Evolutionary conservation across 768 basidiomycete genomes (phyloP).

Genomic region (Gymnopilus dilepis): DNA sequence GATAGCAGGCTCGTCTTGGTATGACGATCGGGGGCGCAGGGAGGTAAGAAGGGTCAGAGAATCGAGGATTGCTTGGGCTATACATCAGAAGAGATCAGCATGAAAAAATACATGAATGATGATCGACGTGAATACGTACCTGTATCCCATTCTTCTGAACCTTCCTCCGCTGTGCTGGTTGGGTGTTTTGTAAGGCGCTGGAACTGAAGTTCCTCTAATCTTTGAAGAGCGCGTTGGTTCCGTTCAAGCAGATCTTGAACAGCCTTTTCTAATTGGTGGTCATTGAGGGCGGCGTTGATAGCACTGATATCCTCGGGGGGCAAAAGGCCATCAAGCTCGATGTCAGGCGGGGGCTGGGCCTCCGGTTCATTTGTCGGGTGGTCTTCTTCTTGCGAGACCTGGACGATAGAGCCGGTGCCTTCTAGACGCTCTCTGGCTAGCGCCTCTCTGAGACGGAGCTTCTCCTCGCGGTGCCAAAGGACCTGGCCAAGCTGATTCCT

Average conservation of each 20-base stretch:
- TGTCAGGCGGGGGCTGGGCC: constrained; percentile 38
- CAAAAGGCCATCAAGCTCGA: constrained; percentile 58
- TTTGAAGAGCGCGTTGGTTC: constrained; percentile 65
- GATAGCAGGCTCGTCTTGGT: constrained; percentile 49
- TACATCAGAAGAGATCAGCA: constrained; percentile 19
- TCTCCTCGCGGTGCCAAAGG: constrained; percentile 55
- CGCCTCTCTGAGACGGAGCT: constrained; percentile 36
- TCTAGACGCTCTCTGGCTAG: constrained; percentile 33
- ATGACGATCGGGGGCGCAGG: constrained; percentile 65
- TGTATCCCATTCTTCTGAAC: constrained; percentile 83
- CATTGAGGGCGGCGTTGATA: constrained; percentile 65
- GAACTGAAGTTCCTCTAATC: constrained; percentile 70
- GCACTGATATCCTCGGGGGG: constrained; percentile 57
- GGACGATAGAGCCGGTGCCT: constrained; percentile 33
- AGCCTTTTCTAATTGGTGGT: constrained; percentile 68
- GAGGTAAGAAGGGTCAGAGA: constrained; percentile 73
- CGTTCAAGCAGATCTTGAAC: constrained; percentile 71
- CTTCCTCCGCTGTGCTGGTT: constrained; percentile 58
- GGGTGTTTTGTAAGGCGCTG: constrained; percentile 54
- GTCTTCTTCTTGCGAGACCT: constrained; percentile 23
- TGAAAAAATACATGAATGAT: constrained; percentile 12
- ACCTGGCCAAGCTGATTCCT: constrained; percentile 63
- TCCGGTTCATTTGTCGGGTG: constrained; percentile 18
- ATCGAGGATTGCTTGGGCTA: constrained; percentile 76
- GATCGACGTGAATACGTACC: constrained; percentile 51